Conservation (phyloP, 2,329 filamentous ascomycete genomes). For the Paradendryphiella salina region DNA sequence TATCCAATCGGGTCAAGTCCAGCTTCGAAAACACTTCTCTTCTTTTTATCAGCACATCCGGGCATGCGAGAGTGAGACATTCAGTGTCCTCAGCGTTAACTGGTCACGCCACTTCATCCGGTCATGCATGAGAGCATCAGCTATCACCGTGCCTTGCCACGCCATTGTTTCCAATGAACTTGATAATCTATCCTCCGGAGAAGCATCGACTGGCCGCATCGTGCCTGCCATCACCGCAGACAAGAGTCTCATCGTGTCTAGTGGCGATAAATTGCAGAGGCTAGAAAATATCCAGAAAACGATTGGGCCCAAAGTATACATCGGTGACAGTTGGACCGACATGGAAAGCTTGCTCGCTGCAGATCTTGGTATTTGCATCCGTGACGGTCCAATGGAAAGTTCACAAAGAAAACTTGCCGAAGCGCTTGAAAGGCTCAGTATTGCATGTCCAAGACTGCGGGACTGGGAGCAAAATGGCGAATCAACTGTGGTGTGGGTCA, state of each 20-base stretch:
- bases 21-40: conserved; percentile 45
- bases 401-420: conserved; percentile 43
- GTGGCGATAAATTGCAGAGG: conserved; percentile 46
- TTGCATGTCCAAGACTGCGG: conserved; percentile 29
- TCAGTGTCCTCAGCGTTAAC: conserved; percentile 53
- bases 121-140: conserved; percentile 25
- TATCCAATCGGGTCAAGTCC: conserved; percentile 36
- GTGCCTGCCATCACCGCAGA: conserved; percentile 7
- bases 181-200: conserved; percentile 17
- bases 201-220: conserved; percentile 25
- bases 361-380: conserved; percentile 53
- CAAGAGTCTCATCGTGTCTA: conserved; percentile 40
- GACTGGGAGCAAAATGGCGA: conserved; percentile 18
- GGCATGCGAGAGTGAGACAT: conserved; percentile 2
- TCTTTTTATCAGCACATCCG: conserved; percentile 36
- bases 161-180: conserved; percentile 31
- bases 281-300: conserved; percentile 23
- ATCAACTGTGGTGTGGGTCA: conserved; percentile 33
- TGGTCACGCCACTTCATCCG: conserved; percentile 53
- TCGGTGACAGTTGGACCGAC: conserved; percentile 55
- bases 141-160: neutral
- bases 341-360: conserved; percentile 51
- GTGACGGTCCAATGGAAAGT: conserved; percentile 44
- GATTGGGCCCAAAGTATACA: conserved; percentile 43
- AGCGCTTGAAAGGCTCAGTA: conserved; percentile 37